These are phyloP conservation scores for Polyporus tsugae DNA, from an alignment of 1,284 basidiomycete species.

Conservation along the genomic window DNA sequence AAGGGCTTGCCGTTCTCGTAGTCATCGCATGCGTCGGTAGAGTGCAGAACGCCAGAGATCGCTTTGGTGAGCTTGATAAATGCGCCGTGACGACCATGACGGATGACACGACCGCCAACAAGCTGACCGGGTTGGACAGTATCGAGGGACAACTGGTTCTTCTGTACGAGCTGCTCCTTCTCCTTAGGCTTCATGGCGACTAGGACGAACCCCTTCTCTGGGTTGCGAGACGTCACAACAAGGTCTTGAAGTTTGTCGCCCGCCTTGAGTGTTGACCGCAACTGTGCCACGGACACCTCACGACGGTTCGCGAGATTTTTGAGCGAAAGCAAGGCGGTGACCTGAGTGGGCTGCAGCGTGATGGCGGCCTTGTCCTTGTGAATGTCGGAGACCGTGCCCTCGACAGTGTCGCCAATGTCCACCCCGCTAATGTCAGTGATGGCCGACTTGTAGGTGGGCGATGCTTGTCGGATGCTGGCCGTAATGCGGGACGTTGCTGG, in stretches of 20 bases:
- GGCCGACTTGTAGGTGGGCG: conserved; percentile 58
- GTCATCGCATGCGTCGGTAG: conserved; percentile 86
- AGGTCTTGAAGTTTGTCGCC: conserved; percentile 84
- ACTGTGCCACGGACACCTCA: conserved; percentile 70
- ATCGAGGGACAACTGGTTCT: conserved; percentile 68
- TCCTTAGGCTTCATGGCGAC: conserved; percentile 77
- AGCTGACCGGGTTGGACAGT: conserved; percentile 75
- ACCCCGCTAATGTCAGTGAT: conserved; percentile 73
- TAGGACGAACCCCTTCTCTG: conserved; percentile 88
- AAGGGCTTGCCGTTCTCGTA: conserved; percentile 67
- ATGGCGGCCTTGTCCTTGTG: conserved; percentile 88
- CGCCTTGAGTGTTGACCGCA: conserved; percentile 71
- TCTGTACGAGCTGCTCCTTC: conserved; percentile 55
- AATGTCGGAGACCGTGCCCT: conserved; percentile 77
- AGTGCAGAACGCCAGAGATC: conserved; percentile 80
- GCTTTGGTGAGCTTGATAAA: conserved; percentile 77
- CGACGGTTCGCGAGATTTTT: conserved; percentile 90
- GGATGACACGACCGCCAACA: conserved; percentile 80
- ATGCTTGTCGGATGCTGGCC: conserved; percentile 90
- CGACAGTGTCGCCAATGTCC: conserved; percentile 79
- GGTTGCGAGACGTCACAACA: conserved; percentile 90
- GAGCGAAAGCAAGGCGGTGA: conserved; percentile 86
- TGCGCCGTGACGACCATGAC: conserved; percentile 73
- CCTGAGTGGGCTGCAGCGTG: conserved; percentile 72
- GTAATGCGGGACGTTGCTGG: conserved; percentile 71